Conservation (phyloP, 1,284 basidiomycete genomes). For the Lentinus polychrous region DNA sequence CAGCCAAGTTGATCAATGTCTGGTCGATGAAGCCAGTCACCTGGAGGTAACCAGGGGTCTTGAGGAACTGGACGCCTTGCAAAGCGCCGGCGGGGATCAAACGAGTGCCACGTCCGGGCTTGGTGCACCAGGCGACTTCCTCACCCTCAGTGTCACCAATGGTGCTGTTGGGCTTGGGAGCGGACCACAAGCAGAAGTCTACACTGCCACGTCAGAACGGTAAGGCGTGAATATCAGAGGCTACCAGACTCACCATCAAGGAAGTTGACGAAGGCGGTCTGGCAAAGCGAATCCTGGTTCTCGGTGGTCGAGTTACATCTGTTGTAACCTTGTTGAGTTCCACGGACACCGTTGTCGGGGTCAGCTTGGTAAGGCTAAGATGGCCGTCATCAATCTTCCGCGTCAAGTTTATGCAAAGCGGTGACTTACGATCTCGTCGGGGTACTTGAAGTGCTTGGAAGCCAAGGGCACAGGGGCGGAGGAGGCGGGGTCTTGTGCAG, state of each 20-base stretch:
- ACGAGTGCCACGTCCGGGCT: conserved; percentile 57
- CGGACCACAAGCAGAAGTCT: conserved; percentile 64
- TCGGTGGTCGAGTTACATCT: conserved; percentile 65
- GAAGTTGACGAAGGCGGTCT: conserved; percentile 51
- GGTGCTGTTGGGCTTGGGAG: conserved; percentile 35
- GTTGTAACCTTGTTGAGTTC: conserved; percentile 60
- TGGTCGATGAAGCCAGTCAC: conserved; percentile 61
- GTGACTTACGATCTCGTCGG: conserved; percentile 37
- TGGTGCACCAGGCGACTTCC: conserved; percentile 73
- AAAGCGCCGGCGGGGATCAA: conserved; percentile 57
- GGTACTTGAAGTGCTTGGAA: conserved; percentile 44
- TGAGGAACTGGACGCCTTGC: conserved; percentile 58
- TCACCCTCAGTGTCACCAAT: conserved; percentile 63
- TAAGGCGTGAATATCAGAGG: not conserved
- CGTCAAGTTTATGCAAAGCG: no score
- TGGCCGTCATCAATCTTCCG: not conserved
- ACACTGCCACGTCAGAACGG: conserved; percentile 13
- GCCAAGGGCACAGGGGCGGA: conserved; percentile 38
- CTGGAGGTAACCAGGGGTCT: conserved; percentile 61
- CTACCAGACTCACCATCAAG: conserved; percentile 42
- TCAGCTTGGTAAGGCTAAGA: conserved; percentile 52
- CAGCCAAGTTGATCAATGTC: conserved; percentile 43
- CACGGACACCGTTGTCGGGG: conserved; percentile 42
- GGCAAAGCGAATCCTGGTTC: conserved; percentile 52
- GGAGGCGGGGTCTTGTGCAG: conserved; percentile 18